Conservation (phyloP, 345 rosid species). For the Luvunga scandens region DNA sequence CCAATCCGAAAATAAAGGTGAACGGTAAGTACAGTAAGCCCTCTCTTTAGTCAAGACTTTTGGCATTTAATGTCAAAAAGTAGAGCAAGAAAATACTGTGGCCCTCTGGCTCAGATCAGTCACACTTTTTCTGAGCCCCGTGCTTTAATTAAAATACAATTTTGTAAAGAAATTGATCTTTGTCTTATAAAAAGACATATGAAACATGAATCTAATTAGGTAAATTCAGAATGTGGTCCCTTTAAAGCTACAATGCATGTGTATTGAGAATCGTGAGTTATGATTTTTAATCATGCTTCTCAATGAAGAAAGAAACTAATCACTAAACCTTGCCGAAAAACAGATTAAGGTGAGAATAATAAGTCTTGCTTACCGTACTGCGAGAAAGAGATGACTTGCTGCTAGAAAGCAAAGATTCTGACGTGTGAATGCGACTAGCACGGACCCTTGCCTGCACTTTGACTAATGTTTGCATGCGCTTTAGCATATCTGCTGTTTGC, state of each 20-base stretch:
- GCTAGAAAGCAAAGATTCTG: conserved; percentile 52
- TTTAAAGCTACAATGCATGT: background rate
- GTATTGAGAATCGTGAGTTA: background rate
- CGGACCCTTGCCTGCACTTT: conserved; percentile 76
- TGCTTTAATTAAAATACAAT: background rate
- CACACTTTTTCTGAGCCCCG: background rate
- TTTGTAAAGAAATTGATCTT: background rate
- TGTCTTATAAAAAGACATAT: background rate
- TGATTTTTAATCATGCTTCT: background rate
- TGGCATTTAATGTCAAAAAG: background rate
- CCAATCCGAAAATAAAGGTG: background rate
- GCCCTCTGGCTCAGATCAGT: background rate
- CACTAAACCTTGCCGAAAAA: background rate
- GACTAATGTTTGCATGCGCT: conserved; percentile 81
- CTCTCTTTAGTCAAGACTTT: background rate
- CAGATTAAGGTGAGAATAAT: background rate
- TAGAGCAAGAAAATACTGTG: background rate
- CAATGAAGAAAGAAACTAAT: background rate
- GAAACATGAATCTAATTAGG: background rate
- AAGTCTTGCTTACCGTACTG: conserved; percentile 38
- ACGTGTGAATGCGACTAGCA: conserved; percentile 47
- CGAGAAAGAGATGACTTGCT: conserved; percentile 49
- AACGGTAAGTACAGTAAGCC: background rate
- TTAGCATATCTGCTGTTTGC: conserved; percentile 74
- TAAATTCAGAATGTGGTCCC: conserved; percentile 11